phyloP scores from a whole-genome alignment of 2,329 filamentous ascomycete genomes.

The Talaromyces sp. region DNA sequence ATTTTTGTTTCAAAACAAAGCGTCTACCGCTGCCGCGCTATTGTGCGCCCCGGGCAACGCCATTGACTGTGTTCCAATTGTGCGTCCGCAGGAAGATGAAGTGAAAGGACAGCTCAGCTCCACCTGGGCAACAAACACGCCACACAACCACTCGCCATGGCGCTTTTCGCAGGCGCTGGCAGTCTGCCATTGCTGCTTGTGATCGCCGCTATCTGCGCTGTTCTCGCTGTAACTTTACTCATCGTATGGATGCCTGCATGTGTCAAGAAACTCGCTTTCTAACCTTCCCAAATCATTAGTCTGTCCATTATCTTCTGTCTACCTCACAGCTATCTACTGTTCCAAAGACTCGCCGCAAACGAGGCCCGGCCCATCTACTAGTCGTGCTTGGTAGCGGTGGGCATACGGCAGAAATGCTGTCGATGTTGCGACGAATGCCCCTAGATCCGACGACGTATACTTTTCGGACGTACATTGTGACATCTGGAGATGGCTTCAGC shows the following conservation, averaged over 20 bases:
- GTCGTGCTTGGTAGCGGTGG: constrained; percentile 88
- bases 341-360: constrained; percentile 24
- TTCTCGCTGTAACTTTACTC: background rate
- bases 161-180: background rate
- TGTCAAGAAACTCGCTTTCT: background rate
- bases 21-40: background rate
- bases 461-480: constrained; percentile 77
- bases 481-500: constrained; percentile 70
- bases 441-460: constrained; percentile 43
- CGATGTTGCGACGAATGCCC: constrained; percentile 64
- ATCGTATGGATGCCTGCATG: constrained; percentile 1
- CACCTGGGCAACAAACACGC: background rate
- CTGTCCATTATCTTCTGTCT: constrained; percentile 20
- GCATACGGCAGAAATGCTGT: constrained; percentile 91
- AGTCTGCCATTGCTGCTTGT: background rate
- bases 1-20: background rate
- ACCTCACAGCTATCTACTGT: constrained; percentile 25
- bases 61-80: background rate
- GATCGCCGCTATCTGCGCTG: background rate
- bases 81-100: background rate
- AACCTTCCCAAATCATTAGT: constrained; percentile 14
- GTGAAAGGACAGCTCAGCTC: background rate
- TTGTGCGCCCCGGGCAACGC: background rate
- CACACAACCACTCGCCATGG: background rate
- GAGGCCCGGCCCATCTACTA: constrained; percentile 56